Base-by-base conservation (phyloP, 2,329 filamentous ascomycete species). In the Meredithiella fracta region DNA sequence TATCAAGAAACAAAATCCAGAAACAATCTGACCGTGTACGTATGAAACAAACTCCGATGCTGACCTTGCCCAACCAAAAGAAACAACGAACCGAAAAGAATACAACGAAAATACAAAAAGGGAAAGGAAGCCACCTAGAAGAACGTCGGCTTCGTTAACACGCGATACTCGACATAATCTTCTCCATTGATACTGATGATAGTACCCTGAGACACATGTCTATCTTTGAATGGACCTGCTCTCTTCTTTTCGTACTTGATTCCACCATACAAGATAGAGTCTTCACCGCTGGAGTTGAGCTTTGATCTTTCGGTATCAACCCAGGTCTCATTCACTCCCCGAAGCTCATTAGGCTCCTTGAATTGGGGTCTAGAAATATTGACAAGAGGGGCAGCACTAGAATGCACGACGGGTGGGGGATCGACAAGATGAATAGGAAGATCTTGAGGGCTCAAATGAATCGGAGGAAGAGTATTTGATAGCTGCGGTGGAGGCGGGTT, bases 121-220 rank as follows among this genome's bases (percentile, higher is more conserved):
- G 11, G 25, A 25, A 25, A 5, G 11, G 11, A 7, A 5, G 44
- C 22, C 22, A 20, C 31, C 49, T 50, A 80, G 60, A 79, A 82
- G 62, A 82, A 82, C 0, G 72, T 75, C 0, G 78, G 78, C 66
- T 80, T 82, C 1, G 76, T 81, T 25, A 83, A 71, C 1, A 83
- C 77, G 1, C 79, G 73, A 60, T 83, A 83, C 64, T 83, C 80
- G 34, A 83, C 78, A 59, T 79, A 83, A 60, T 83, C 80, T 63
- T 83, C 79, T 22, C 79, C 80, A 58, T 83, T 78, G 58, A 83
- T 83, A 51, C 69, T 80, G 62, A 83, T 73, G 22, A 83, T 78
- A 8, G 73, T 74, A 3, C 79, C 76, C 59, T 78, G 73, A 50
- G 76, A 79, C 29, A 80, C 78, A n/a, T 82, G 72, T 63, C 81